A percentile compares a stretch with the other conserved stretches of the same genome.
Evolutionary conservation across 1,284 basidiomycete genomes (phyloP).

Genomic region (Phellopilus nigrolimitatus): DNA sequence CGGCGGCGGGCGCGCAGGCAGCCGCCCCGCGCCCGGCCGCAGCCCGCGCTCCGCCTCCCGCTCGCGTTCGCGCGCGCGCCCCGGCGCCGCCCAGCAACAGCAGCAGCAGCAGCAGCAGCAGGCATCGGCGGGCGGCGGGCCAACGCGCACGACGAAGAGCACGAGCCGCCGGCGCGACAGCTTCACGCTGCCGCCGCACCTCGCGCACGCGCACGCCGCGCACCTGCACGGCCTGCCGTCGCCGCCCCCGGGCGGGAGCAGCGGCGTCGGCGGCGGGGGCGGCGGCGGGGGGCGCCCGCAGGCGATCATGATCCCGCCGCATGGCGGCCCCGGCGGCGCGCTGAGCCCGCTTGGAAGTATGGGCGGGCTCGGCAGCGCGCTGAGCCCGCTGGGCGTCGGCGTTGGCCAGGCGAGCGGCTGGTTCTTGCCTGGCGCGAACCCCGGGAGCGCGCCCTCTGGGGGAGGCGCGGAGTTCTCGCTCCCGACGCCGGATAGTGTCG

Average conservation of each 20-base stretch:
- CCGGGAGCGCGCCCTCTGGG: conserved; percentile 1
- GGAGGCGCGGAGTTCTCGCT: conserved; percentile 30
- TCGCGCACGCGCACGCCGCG: conserved; percentile 11
- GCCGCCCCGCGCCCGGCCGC: conserved; percentile 25
- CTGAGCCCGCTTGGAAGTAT: conserved; percentile 13
- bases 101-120: conserved; percentile 17
- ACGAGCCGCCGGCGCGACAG: conserved; percentile 32
- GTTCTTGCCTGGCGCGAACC: not conserved
- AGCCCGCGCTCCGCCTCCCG: conserved; percentile 32
- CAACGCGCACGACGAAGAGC: conserved; percentile 39
- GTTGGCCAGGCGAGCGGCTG: conserved; percentile 10
- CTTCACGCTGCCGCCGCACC: conserved; percentile 18
- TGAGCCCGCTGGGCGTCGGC: conserved; percentile 11
- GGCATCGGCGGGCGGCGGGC: conserved; percentile 34
- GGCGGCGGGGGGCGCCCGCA: conserved; percentile 15
- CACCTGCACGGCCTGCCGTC: conserved; percentile 7
- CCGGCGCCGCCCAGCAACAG: conserved; percentile 11
- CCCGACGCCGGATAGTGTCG: conserved; percentile 38
- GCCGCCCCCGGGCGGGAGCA: conserved; percentile 1
- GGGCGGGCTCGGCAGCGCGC: conserved; percentile 11
- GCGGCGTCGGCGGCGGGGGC: conserved; percentile 8
- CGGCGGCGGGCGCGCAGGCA: conserved; percentile 2
- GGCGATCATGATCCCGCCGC: conserved; percentile 23
- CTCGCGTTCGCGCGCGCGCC: conserved; percentile 39
- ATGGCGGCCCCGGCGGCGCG: conserved; percentile 8